Base-by-base conservation (phyloP, 306 rosid genomes). In the Lathyrus sativus region DNA sequence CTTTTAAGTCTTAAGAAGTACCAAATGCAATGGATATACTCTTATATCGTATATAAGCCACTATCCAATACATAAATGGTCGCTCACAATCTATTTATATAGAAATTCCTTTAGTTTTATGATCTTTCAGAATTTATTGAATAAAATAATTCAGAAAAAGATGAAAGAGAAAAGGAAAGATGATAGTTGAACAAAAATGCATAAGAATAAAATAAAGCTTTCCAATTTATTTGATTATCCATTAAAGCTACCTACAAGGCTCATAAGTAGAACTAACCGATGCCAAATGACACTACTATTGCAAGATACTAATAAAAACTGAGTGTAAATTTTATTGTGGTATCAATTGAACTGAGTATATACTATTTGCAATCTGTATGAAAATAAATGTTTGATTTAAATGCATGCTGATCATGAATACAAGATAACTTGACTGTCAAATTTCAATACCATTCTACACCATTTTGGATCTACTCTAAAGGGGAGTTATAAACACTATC, bases 391-490 rank as follows among this genome's bases (percentile, higher is more conserved):
- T 42, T 18, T 48, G 15, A 55, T 44, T 44, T 22, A 39, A 49
- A 37, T 28, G 50, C 14, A 43, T 42, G 33, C 44, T 62, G 53
- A 35, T 35, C 35, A 31, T 31, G 35, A 62, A 51, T 50, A 29
- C 58, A 62, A 68, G 64, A 68, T 12, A 68, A 26, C 15, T 14
- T 50, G 15, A 53, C 53, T 33, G 28, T 54, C 61, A 51, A 62
- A 14, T 14, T 56, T 46, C 28, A 48, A 49, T 24, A 49, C 51
- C 62, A 39, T 48, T 49, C 26, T 4, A 33, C 45, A 70, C 59
- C 57, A 45, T 46, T 58, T 65, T 46, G 69, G 62, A 67, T 75
- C 37, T 58, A 45, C 68, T 58, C 50, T 66, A 22, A 46, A 14
- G 54, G 15, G 39, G 51, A 56, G 50, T 43, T 43, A 45, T 45